phyloP scores from a whole-genome alignment of 176 grass and related monocot genomes.

The maize (Zea mays) region DNA sequence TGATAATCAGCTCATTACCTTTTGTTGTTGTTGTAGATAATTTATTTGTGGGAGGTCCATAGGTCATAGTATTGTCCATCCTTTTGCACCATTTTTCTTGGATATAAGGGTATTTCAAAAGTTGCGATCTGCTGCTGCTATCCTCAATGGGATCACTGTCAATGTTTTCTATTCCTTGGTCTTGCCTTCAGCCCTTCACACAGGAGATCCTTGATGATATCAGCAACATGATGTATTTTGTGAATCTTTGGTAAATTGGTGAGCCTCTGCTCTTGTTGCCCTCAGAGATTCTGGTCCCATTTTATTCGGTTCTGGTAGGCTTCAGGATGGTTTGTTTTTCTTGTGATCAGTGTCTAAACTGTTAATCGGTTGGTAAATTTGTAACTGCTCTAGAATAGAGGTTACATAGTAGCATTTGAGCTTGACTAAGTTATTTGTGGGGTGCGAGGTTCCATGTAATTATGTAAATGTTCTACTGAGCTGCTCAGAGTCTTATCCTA shows the following conservation, averaged over 20 bases:
- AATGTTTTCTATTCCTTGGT: conserved; percentile 10
- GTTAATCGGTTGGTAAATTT: conserved; percentile 33
- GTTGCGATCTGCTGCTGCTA: conserved; percentile 49
- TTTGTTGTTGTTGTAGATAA: conserved; percentile 64
- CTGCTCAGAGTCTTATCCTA: background rate
- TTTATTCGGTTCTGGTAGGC: conserved; percentile 1
- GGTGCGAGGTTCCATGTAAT: conserved; percentile 19
- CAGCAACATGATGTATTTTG: conserved; percentile 51
- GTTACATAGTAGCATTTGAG: conserved; percentile 35
- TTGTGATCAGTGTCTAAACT: conserved; percentile 15
- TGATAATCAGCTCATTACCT: conserved; percentile 6
- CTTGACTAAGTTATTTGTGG: conserved; percentile 33
- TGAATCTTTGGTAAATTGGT: conserved; percentile 31
- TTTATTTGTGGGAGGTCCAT: conserved; percentile 61
- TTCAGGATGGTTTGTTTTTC: background rate
- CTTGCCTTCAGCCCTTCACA: background rate
- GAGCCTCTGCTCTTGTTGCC: conserved; percentile 21
- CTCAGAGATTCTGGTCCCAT: background rate
- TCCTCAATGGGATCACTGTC: conserved; percentile 44
- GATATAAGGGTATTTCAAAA: conserved; percentile 9
- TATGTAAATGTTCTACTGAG: conserved; percentile 29
- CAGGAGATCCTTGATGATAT: conserved; percentile 50
- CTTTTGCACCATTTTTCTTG: conserved; percentile 13
- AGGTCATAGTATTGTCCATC: conserved; percentile 34
- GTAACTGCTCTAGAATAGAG: conserved; percentile 39